These are phyloP conservation scores for Yarrowia deformans DNA, from an alignment of 805 yeast genomes.

Conservation along the genomic window DNA sequence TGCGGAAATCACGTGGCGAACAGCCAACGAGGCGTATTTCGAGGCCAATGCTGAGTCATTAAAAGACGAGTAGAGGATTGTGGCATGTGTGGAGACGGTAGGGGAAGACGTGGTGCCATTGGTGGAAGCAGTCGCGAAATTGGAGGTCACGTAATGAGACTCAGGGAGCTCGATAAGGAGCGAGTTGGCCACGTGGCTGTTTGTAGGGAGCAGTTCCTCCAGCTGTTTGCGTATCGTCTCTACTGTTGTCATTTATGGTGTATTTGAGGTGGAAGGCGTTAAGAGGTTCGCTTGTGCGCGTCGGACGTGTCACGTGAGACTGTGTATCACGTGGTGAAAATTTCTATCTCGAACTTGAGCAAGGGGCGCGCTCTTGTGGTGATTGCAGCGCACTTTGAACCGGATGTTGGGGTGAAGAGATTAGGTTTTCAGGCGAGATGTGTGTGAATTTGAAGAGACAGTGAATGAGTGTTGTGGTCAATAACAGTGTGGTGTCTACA, in stretches of 20 bases:
- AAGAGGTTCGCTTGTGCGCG: too few relatives aligned
- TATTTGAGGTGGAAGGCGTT: too few relatives aligned
- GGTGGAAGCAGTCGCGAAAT: not conserved
- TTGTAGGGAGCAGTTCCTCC: slow-evolving; percentile 13
- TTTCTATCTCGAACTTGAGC: too few relatives aligned
- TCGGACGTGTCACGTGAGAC: not conserved
- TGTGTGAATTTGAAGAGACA: not conserved
- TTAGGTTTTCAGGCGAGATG: not conserved
- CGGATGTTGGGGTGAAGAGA: slow-evolving; percentile 9
- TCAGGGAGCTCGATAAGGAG: slow-evolving; percentile 17
- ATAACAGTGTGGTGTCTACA: too few relatives aligned
- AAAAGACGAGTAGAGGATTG: slow-evolving; percentile 24
- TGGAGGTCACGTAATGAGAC: not conserved
- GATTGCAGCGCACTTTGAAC: not conserved
- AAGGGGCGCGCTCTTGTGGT: not conserved
- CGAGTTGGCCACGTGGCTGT: slow-evolving; percentile 5
- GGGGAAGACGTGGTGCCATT: not conserved
- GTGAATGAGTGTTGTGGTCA: too few relatives aligned
- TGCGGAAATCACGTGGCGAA: slow-evolving; percentile 11
- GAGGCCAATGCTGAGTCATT: slow-evolving; percentile 3
- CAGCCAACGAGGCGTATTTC: slow-evolving; percentile 13
- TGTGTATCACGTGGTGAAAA: not conserved
- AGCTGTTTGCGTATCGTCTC: slow-evolving; percentile 34
- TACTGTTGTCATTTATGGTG: slow-evolving; percentile 14
- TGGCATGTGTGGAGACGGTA: not conserved